These are phyloP conservation scores for Biscogniauxia sp. DNA, from an alignment of 2,329 filamentous ascomycete species.

Conservation along the genomic window DNA sequence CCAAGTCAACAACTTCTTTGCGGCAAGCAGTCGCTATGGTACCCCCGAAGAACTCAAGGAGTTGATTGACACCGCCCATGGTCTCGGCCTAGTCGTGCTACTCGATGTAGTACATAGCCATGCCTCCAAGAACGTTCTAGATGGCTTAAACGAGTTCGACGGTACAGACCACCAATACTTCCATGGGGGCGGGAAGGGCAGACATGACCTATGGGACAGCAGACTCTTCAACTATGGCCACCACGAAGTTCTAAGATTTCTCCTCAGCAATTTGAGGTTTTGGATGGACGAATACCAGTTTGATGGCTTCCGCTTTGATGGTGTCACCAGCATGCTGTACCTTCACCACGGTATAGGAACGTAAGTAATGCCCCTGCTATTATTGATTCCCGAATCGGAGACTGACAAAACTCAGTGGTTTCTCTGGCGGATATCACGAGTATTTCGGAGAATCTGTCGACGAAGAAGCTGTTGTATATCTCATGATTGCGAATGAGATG, in stretches of 20 bases:
- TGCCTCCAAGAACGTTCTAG: constrained; percentile 94
- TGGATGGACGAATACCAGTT: constrained; percentile 99
- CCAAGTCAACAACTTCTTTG: constrained; percentile 98
- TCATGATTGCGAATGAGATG: constrained; percentile 96
- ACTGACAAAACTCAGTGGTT: constrained; percentile 62
- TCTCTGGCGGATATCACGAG: constrained; percentile 96
- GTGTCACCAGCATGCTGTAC: constrained; percentile 98
- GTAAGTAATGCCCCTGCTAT: constrained; percentile 48
- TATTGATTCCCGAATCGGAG: not conserved
- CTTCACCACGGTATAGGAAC: constrained; percentile 94
- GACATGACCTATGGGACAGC: constrained; percentile 94
- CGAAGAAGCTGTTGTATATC: constrained; percentile 88
- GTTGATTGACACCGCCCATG: constrained; percentile 90
- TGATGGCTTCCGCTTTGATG: constrained; percentile 96
- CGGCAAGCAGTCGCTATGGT: constrained; percentile 92
- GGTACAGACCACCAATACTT: constrained; percentile 95
- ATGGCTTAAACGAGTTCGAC: constrained; percentile 95
- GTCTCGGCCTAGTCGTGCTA: constrained; percentile 84
- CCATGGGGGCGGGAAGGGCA: constrained; percentile 79
- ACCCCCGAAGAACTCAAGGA: constrained; percentile 94
- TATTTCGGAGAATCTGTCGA: constrained; percentile 91
- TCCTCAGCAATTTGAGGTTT: constrained; percentile 92
- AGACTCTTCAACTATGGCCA: constrained; percentile 95
- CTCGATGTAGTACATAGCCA: constrained; percentile 97
- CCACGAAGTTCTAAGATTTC: constrained; percentile 92